Evolutionary conservation across 176 grass and related monocot species (phyloP).

Genomic region (Lolium perenne): DNA sequence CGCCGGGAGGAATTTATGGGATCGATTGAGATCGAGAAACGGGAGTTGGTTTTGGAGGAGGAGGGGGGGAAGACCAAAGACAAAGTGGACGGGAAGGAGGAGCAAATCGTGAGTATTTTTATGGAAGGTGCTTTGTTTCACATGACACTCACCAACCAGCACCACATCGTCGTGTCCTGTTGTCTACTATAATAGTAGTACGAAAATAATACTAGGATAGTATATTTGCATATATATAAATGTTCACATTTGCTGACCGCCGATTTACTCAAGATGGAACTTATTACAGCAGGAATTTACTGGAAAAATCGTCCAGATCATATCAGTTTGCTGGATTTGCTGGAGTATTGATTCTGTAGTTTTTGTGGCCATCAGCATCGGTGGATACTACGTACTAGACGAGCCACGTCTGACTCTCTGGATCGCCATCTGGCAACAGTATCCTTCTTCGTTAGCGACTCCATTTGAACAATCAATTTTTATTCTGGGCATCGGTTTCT

Average conservation of each 20-base stretch:
- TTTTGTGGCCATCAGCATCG: not conserved
- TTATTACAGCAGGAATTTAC: not conserved
- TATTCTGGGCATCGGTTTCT: not conserved
- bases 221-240: not conserved
- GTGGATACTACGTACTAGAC: not conserved
- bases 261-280: not conserved
- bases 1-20: not conserved
- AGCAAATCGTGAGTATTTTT: not conserved
- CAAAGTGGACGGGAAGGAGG: not conserved
- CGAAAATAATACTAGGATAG: too few relatives aligned
- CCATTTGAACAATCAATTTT: not conserved
- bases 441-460: not conserved
- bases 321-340: too few relatives aligned
- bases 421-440: slow-evolving; percentile 13
- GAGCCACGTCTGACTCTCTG: not conserved
- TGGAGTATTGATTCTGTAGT: too few relatives aligned
- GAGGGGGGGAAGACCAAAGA: not conserved
- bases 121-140: not conserved
- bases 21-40: slow-evolving; percentile 33
- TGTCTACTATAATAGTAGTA: not conserved
- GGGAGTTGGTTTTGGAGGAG: not conserved
- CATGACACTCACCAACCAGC: slow-evolving; percentile 26
- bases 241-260: slow-evolving; percentile 7
- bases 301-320: not conserved
- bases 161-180: not conserved